Percentiles rank a stretch among this genome's conserved stretches.
phyloP scores from a whole-genome alignment of 805 yeast species.

The Spathaspora boniae region DNA sequence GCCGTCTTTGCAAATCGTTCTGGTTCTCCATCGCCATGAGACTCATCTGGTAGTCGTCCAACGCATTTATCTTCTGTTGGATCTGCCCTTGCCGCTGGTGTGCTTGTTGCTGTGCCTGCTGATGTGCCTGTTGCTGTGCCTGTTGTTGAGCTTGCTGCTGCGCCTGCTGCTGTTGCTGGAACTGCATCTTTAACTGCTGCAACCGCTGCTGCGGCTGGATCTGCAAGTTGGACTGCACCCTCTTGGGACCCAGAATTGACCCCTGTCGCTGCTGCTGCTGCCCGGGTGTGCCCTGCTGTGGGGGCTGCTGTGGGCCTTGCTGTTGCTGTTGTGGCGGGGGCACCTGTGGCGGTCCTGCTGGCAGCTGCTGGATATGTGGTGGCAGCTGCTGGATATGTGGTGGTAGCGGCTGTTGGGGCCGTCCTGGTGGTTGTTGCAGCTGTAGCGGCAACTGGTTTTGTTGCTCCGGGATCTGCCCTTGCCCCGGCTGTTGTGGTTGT shows the following conservation, averaged over 20 bases:
- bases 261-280: conserved; percentile 7
- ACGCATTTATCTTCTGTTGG: conserved; percentile 12
- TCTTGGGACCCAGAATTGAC: too few species aligned
- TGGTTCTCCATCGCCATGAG: conserved; percentile 17
- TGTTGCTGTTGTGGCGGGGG: not conserved
- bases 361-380: not conserved
- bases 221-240: conserved; percentile 11
- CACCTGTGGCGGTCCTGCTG: not conserved
- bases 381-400: conserved; percentile 1
- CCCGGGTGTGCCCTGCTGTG: too few species aligned
- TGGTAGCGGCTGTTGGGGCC: not conserved
- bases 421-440: conserved; percentile 1
- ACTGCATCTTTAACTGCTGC: conserved; percentile 22
- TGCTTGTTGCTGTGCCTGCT: conserved; percentile 6
- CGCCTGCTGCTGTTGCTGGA: conserved; percentile 20
- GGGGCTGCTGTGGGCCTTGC: too few species aligned
- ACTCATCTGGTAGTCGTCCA: conserved; percentile 21
- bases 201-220: conserved; percentile 21
- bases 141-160: conserved; percentile 20
- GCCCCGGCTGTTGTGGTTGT: conserved; percentile 6
- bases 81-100: conserved; percentile 7
- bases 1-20: conserved; percentile 18
- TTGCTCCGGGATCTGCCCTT: conserved; percentile 2
- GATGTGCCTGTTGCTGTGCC: conserved; percentile 13
- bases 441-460: conserved; percentile 1